Base-by-base conservation (phyloP, 208 protist species). In the Leishmania turanica region DNA sequence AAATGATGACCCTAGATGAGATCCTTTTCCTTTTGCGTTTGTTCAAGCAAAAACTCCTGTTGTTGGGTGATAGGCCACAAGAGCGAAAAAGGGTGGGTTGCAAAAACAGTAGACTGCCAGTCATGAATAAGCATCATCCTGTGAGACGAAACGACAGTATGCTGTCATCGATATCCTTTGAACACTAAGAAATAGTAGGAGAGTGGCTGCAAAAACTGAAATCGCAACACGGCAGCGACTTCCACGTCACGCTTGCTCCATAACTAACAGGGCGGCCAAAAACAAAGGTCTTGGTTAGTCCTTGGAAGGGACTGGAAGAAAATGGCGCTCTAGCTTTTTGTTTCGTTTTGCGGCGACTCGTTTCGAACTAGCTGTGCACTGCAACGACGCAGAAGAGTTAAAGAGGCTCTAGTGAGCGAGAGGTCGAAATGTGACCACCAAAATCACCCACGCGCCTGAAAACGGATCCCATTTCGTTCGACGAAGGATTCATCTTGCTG, bases 391-490 rank as follows among this genome's bases (percentile, higher is more conserved):
- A 77, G 31, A 66, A n/a, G 37, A 66, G 74, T 66, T 49, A 77
- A 34, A 97, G 69, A 47, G 80, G 64, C 66, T 97, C 94, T 74
- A 88, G 89, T 15, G 91, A 93, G n/a, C 89, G 88, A 27, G 92
- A 95, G 19, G 91, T 96, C 11, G 92, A 95, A 82, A 95, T 95
- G 65, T 87, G 83, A 31, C 89, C 88, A 51, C 92, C 91, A 65
- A 96, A 78, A 70, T 96, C 91, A 49, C 94, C 94, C 2, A 97
- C 92, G 19, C 94, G 90, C 58, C 94, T 79, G 83, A 97, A 97
- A 6, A 96, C 92, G 34, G 94, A 96, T 0, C 94, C 94, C 90
- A 97, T 92, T 76, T 96, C 94, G 70, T 95, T 96, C 1, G 80
- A 92, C 17, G 81, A 80, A 51, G 92, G 94, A 81, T 97, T 88